These are phyloP conservation scores for Eucalyptus curtisii DNA, from an alignment of 345 rosid species.

Conservation along the genomic window DNA sequence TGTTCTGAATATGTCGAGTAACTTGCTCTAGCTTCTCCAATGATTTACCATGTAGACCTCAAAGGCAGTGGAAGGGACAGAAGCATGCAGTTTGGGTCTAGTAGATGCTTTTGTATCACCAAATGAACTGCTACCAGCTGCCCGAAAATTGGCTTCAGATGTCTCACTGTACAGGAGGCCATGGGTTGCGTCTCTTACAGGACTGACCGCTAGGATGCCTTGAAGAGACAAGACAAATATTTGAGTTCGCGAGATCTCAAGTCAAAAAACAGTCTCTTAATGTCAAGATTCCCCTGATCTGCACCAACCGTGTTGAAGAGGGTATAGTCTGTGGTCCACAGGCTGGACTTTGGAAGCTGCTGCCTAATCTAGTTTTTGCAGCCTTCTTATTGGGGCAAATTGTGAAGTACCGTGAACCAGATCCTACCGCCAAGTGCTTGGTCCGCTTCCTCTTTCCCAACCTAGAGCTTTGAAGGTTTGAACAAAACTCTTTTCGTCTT, in stretches of 20 bases:
- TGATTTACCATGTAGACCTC: constrained; percentile 38
- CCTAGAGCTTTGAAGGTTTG: constrained; percentile 81
- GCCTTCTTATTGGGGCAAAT: neutral
- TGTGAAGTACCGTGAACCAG: neutral
- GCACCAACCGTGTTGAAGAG: constrained; percentile 68
- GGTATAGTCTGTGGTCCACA: constrained; percentile 80
- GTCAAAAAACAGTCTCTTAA: constrained; percentile 71
- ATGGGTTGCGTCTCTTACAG: constrained; percentile 64
- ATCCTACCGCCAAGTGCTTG: constrained; percentile 61
- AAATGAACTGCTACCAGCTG: constrained; percentile 45
- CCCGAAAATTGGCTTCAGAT: constrained; percentile 80
- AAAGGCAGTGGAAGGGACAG: constrained; percentile 59
- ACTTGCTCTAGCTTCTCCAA: neutral
- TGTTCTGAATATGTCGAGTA: neutral
- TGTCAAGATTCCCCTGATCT: constrained; percentile 65
- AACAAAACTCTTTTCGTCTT: neutral
- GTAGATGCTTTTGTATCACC: constrained; percentile 71
- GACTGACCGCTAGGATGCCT: constrained; percentile 71
- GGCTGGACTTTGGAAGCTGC: constrained; percentile 77
- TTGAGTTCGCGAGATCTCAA: constrained; percentile 75
- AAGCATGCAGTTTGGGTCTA: constrained; percentile 65
- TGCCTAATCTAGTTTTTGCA: neutral
- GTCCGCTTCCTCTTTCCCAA: constrained; percentile 74
- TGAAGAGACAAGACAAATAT: constrained; percentile 84
- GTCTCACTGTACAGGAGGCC: constrained; percentile 56